phyloP scores from a whole-genome alignment of 768 basidiomycete genomes.

The Termitomyces eurrhizus region DNA sequence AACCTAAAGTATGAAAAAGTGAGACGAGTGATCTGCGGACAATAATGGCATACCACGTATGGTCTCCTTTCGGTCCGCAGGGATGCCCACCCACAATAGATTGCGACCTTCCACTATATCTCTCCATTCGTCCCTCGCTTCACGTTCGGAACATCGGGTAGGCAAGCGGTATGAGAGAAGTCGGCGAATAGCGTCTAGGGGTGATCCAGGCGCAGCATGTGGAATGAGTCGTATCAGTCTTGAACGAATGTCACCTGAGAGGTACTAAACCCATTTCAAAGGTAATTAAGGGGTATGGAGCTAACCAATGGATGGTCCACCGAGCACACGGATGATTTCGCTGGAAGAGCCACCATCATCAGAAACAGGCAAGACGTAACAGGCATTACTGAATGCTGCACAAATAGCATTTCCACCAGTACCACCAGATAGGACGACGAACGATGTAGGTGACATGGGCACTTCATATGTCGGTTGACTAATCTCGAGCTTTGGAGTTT shows the following conservation, averaged over 20 bases:
- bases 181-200: constrained; percentile 67
- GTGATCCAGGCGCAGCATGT: constrained; percentile 49
- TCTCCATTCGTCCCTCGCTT: constrained; percentile 88
- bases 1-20: constrained; percentile 45
- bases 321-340: constrained; percentile 90
- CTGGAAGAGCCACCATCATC: constrained; percentile 96
- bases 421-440: constrained; percentile 86
- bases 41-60: constrained; percentile 60
- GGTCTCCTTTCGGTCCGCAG: constrained; percentile 85
- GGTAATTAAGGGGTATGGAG: neutral
- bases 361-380: constrained; percentile 88
- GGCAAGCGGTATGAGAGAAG: constrained; percentile 83
- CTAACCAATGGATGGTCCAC: constrained; percentile 79
- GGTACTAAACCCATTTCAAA: neutral
- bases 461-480: constrained; percentile 1
- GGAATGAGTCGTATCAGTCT: constrained; percentile 88
- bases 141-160: constrained; percentile 57
- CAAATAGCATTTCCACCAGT: constrained; percentile 93
- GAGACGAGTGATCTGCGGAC: neutral
- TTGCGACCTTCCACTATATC: constrained; percentile 89
- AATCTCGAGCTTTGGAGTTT: constrained; percentile 3
- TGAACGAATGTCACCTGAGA: constrained; percentile 81
- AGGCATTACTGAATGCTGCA: constrained; percentile 72
- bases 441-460: constrained; percentile 32
- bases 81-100: constrained; percentile 78